These are phyloP conservation scores for Periconia macrospinosa DNA, from an alignment of 2,329 filamentous ascomycete genomes.

Conservation along the genomic window DNA sequence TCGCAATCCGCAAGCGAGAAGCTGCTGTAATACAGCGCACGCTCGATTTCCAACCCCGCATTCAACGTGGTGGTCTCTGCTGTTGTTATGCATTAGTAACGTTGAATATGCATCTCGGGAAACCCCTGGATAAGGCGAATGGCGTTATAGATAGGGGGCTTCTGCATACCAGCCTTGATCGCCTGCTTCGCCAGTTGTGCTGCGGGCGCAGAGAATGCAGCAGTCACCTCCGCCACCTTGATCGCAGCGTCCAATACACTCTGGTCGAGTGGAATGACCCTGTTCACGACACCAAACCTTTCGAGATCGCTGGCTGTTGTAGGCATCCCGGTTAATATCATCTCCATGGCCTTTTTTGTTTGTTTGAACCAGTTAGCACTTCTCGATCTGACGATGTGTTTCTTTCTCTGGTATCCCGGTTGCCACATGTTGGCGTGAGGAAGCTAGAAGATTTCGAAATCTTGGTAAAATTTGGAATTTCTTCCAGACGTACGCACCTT, in stretches of 20 bases:
- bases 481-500: conserved; percentile 25
- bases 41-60: conserved; percentile 44
- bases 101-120: conserved; percentile 2
- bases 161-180: conserved; percentile 43
- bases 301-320: conserved; percentile 43
- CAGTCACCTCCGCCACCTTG: conserved; percentile 44
- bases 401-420: conserved; percentile 1
- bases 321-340: conserved; percentile 47
- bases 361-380: conserved; percentile 10
- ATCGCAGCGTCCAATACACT: conserved; percentile 45
- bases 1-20: conserved; percentile 45
- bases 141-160: neutral
- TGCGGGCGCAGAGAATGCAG: conserved; percentile 45
- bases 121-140: conserved; percentile 8
- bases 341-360: conserved; percentile 46
- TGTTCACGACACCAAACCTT: conserved; percentile 46
- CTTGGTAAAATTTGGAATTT: conserved; percentile 7
- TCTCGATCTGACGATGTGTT: too few species aligned
- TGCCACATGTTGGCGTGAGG: neutral
- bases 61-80: conserved; percentile 47
- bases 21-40: conserved; percentile 36
- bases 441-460: neutral
- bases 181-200: conserved; percentile 50
- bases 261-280: conserved; percentile 35
- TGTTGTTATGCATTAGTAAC: conserved; percentile 17